Percentiles rank a stretch among this genome's conserved stretches.
phyloP scores from a whole-genome alignment of 2,329 filamentous ascomycete genomes.

The Neofusicoccum ribis region DNA sequence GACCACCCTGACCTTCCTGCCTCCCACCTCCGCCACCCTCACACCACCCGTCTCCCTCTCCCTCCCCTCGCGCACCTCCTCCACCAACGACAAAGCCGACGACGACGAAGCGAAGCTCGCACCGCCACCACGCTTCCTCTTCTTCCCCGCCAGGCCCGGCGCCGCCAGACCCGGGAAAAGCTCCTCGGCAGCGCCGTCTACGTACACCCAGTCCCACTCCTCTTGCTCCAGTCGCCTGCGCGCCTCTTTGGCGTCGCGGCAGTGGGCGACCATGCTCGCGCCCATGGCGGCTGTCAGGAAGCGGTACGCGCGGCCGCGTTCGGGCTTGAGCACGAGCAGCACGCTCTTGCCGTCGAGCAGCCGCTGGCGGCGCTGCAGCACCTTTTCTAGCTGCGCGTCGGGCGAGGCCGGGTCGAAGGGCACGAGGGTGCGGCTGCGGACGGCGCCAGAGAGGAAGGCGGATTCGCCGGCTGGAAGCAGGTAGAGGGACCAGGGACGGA shows the following conservation, averaged over 20 bases:
- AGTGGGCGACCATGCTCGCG: constrained; percentile 65
- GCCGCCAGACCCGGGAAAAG: constrained; percentile 53
- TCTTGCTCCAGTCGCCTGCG: constrained; percentile 57
- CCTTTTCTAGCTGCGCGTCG: constrained; percentile 30
- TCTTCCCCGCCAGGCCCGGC: constrained; percentile 33
- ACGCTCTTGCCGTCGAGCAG: constrained; percentile 66
- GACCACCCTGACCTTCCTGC: constrained; percentile 64
- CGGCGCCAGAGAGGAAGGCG: constrained; percentile 70
- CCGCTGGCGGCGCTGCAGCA: constrained; percentile 51
- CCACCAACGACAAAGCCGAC: not conserved
- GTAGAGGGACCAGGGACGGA: constrained; percentile 78
- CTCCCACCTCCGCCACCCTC: constrained; percentile 27
- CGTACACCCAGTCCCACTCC: constrained; percentile 77
- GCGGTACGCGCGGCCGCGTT: constrained; percentile 63
- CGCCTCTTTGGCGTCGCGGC: constrained; percentile 66
- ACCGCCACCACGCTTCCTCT: constrained; percentile 41
- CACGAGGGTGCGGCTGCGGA: constrained; percentile 70
- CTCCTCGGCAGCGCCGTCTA: constrained; percentile 63
- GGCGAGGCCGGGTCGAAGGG: constrained; percentile 60
- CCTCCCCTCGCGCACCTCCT: constrained; percentile 28
- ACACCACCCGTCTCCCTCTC: constrained; percentile 39
- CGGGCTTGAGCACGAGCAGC: constrained; percentile 68
- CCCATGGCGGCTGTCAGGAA: constrained; percentile 81
- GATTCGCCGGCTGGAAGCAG: constrained; percentile 84
- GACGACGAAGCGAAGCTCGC: not conserved